A percentile compares a stretch with the other conserved stretches of the same genome.
Evolutionary conservation across 352 stramenopile genomes (phyloP).

Genomic region (Phytophthora uliginosa): DNA sequence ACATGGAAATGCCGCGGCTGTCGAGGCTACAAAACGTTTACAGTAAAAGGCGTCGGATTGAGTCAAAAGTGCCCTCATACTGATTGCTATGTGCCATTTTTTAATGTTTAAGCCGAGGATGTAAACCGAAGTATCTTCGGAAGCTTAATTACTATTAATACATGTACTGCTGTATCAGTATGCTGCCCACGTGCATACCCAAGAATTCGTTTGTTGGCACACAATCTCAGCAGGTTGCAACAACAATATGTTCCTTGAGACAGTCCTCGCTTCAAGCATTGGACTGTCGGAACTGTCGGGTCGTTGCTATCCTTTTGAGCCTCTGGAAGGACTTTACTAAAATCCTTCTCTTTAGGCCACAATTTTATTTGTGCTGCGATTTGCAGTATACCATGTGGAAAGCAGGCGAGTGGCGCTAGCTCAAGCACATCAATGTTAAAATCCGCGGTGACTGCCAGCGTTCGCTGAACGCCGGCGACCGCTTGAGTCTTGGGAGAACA

Average conservation of each 20-base stretch:
- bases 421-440: conserved; percentile 6
- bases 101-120: no score
- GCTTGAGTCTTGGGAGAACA: background rate
- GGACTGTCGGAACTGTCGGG: background rate
- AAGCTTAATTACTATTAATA: no score
- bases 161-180: no score
- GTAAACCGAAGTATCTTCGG: no score
- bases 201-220: background rate
- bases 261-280: conserved; percentile 16
- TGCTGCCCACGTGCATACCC: no score
- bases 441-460: background rate
- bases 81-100: background rate
- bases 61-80: background rate
- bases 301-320: conserved; percentile 9
- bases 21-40: background rate
- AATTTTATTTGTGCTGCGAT: conserved; percentile 16
- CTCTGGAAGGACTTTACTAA: background rate
- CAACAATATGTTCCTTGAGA: conserved; percentile 9
- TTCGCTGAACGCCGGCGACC: background rate
- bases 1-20: background rate
- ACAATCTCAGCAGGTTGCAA: background rate
- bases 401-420: conserved; percentile 16
- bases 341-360: conserved; percentile 3
- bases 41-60: background rate
- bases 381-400: conserved; percentile 28